Evolutionary conservation across 2,329 filamentous ascomycete genomes (phyloP).

Genomic region (Sporothrix protearum): DNA sequence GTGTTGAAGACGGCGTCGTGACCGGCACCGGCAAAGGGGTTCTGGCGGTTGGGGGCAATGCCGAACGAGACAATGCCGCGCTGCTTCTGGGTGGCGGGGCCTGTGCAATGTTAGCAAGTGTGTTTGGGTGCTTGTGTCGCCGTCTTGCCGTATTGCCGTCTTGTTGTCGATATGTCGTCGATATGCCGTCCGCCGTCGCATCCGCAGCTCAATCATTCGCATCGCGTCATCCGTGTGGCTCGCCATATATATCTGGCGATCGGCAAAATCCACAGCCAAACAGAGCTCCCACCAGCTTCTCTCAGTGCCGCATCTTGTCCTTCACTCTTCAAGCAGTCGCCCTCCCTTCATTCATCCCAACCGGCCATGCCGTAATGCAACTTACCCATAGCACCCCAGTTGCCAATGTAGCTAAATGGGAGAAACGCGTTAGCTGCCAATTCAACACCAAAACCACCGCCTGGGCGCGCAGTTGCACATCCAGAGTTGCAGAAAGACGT

Average conservation of each 20-base stretch:
- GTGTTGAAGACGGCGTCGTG: conserved; percentile 93
- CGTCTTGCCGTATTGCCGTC: neutral
- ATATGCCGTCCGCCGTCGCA: neutral
- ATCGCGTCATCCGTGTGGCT: neutral
- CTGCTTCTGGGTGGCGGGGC: conserved; percentile 39
- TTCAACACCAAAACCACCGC: neutral
- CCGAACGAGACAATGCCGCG: conserved; percentile 68
- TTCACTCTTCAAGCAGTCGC: neutral
- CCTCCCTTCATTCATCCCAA: neutral
- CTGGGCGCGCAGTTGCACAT: neutral
- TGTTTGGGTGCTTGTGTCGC: neutral
- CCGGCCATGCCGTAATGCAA: conserved; percentile 31
- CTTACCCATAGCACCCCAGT: conserved; percentile 74
- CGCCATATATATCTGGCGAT: neutral
- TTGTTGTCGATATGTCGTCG: neutral
- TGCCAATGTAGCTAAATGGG: conserved; percentile 62
- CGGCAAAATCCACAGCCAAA: neutral
- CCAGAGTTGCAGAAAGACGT: neutral
- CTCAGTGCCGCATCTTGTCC: neutral
- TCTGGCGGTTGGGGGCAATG: conserved; percentile 82
- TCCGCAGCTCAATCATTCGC: neutral
- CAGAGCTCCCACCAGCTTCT: neutral
- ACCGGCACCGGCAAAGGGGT: conserved; percentile 72
- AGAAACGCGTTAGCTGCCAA: conserved; percentile 7
- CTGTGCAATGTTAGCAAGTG: conserved; percentile 18